These are phyloP conservation scores for Cercospora canescens DNA, from an alignment of 2,329 filamentous ascomycete species.

Conservation along the genomic window DNA sequence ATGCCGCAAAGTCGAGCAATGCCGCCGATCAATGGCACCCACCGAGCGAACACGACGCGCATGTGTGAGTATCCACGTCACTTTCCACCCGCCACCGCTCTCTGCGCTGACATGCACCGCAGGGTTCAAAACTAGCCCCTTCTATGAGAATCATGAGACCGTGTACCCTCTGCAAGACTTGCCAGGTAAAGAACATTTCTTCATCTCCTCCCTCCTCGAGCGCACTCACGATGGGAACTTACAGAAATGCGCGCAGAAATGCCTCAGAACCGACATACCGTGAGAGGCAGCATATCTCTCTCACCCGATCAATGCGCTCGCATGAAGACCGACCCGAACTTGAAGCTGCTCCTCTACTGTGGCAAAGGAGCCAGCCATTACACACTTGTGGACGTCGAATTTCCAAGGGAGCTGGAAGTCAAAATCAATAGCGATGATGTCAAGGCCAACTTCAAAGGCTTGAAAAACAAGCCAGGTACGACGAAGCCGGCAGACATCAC, in stretches of 20 bases:
- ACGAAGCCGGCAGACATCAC: conserved; percentile 94
- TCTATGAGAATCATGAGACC: conserved; percentile 70
- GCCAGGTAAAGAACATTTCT: conserved; percentile 60
- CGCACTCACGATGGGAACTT: conserved; percentile 36
- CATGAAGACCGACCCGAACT: conserved; percentile 60
- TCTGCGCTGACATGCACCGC: not conserved
- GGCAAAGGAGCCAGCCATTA: conserved; percentile 61
- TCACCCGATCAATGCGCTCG: conserved; percentile 55
- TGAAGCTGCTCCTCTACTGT: conserved; percentile 82
- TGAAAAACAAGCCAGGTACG: conserved; percentile 95
- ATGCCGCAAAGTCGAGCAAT: conserved; percentile 20
- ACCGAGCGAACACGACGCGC: conserved; percentile 15
- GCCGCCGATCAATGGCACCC: conserved; percentile 12
- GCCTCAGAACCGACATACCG: conserved; percentile 59
- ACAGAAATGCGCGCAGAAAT: conserved; percentile 48
- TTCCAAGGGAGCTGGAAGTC: conserved; percentile 89
- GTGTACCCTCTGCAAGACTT: conserved; percentile 67
- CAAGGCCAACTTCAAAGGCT: conserved; percentile 86
- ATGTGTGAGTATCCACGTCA: conserved; percentile 21
- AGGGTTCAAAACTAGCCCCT: conserved; percentile 76
- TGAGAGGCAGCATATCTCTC: conserved; percentile 60
- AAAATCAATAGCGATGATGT: conserved; percentile 86
- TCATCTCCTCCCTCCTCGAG: conserved; percentile 15
- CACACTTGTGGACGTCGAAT: conserved; percentile 68
- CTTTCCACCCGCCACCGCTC: not conserved